phyloP scores from a whole-genome alignment of 164 flowering plant species.

The Berberis thunbergii region DNA sequence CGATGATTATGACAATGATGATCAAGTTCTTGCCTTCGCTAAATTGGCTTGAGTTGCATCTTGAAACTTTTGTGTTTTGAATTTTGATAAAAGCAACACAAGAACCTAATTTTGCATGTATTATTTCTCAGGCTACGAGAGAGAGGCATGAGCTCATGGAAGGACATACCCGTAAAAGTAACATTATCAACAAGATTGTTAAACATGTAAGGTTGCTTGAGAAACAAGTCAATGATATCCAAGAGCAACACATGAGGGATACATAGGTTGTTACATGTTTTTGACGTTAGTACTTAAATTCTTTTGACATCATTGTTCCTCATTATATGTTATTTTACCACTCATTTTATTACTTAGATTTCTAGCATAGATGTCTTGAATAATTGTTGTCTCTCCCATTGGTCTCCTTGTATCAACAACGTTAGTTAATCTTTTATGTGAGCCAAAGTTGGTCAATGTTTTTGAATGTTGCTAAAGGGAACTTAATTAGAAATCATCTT shows the following conservation, averaged over 20 bases:
- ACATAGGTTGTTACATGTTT: constrained; percentile 51
- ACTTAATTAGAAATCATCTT: too few species aligned
- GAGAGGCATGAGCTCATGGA: constrained; percentile 48
- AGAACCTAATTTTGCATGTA: neutral
- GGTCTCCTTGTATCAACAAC: too few species aligned
- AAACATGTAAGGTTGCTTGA: constrained; percentile 38
- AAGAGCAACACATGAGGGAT: constrained; percentile 47
- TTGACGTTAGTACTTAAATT: neutral
- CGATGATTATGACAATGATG: too few species aligned
- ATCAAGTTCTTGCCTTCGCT: too few species aligned
- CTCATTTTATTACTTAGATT: too few species aligned
- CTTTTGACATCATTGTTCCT: neutral
- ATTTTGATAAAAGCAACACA: too few species aligned
- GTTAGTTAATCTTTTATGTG: too few species aligned
- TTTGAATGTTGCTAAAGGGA: too few species aligned
- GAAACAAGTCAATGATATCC: constrained; percentile 52
- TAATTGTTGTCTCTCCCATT: too few species aligned
- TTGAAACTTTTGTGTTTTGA: neutral
- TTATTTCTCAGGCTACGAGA: constrained; percentile 45
- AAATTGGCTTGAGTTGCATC: neutral
- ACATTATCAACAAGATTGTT: constrained; percentile 34
- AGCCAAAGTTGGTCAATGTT: too few species aligned
- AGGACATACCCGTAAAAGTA: constrained; percentile 30
- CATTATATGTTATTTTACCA: too few species aligned
- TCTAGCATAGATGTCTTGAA: too few species aligned